Evolutionary conservation across 805 yeast species (phyloP), one percentile per base, ranked within the genome.

Genomic region (Myxozyma nipponensis): DNA sequence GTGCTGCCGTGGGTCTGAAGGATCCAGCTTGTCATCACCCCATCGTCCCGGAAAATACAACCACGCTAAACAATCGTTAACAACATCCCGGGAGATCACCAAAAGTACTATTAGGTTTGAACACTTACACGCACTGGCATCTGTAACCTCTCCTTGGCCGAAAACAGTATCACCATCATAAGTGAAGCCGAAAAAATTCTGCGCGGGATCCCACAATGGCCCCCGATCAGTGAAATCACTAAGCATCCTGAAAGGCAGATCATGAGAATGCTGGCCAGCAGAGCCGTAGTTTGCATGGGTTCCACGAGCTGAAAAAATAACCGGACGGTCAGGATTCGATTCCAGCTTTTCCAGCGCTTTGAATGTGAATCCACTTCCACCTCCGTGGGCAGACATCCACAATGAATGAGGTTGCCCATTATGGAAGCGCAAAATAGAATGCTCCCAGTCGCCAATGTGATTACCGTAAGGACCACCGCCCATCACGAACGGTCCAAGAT

Each of bases 361-460:
- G 65, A 82, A 90, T 55, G 76, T 75, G 65, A 84, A 91, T 0
- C 95, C 96, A 26, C 89, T 84, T 5, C 98, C 98, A 10, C 98
- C 97, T 1, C 97, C 96, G 68, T 91, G 98, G 0, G 97, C 98
- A 25, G 95, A 83, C 95, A 93, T 85, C 98, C 98, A 91, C 19
- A 90, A 80, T 46, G 84, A 77, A 10, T 82, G 74, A 0, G 98
- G 98, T 50, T 74, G 69, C 1, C 96, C 95, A 2, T 83, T 76
- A 62, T 82, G 79, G 64, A 87, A 91, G 23, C 98, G 73, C 13
- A 89, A 91, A 32, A 91, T 69, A 1, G 95, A 81, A 66, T 91
- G 98, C 62, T 91, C 98, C 98, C 98, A 91, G 70, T 91, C 98
- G 4, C 98, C 98, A 30, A 93, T 81, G 64, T 91, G 98, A 65